A percentile compares a stretch with the other conserved stretches of the same genome.
These are phyloP conservation scores for Curvularia eragrostidis DNA, from an alignment of 2,329 filamentous ascomycete genomes.

Conservation along the genomic window DNA sequence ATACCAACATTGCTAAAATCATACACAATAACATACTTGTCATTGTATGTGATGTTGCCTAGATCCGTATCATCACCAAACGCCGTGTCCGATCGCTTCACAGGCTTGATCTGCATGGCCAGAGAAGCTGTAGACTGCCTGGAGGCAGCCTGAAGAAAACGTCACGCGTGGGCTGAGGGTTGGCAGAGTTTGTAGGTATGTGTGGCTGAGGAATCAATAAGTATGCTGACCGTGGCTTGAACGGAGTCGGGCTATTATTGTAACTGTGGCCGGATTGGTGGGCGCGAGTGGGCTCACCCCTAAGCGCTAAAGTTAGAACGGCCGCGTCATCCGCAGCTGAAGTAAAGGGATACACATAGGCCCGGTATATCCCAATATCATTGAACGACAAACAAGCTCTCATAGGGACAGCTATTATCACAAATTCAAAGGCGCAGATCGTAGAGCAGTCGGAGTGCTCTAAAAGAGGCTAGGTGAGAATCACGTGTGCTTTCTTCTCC, in stretches of 20 bases:
- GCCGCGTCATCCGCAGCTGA: conserved; percentile 26
- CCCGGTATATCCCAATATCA: neutral
- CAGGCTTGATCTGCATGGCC: conserved; percentile 26
- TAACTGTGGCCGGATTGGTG: conserved; percentile 29
- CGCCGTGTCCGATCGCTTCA: conserved; percentile 34
- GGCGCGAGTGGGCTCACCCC: conserved; percentile 16
- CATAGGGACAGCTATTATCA: neutral
- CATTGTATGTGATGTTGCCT: conserved; percentile 37
- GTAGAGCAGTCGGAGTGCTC: neutral
- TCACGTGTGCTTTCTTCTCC: neutral
- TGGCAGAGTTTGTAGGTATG: conserved; percentile 13
- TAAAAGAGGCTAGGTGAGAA: neutral
- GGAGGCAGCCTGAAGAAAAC: neutral
- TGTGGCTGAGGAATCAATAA: conserved; percentile 22
- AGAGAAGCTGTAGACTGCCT: neutral
- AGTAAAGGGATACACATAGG: neutral
- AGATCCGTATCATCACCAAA: conserved; percentile 34
- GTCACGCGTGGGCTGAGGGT: neutral
- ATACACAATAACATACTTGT: conserved; percentile 45
- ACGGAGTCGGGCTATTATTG: conserved; percentile 16
- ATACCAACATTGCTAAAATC: conserved; percentile 38
- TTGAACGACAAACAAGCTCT: neutral
- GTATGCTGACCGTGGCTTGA: conserved; percentile 9
- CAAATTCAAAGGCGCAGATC: neutral
- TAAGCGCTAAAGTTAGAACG: conserved; percentile 17